Evolutionary conservation across 2,329 filamentous ascomycete species (phyloP).

Genomic region (Thermothelomyces thermophilus): DNA sequence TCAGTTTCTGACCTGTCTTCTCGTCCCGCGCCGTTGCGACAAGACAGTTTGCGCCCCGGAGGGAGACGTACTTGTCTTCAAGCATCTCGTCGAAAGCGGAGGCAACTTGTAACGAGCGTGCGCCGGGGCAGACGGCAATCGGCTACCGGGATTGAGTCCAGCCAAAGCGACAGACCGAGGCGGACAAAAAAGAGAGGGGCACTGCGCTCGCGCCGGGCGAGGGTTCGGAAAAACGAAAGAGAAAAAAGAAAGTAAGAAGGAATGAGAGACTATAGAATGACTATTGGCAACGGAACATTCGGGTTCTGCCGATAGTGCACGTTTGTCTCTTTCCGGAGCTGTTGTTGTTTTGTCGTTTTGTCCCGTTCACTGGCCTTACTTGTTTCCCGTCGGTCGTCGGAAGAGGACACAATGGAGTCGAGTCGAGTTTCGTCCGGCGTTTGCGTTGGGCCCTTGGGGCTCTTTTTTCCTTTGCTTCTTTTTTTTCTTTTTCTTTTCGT

Average conservation of each 20-base stretch:
- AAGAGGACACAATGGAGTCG: conserved; percentile 14
- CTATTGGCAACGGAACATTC: conserved; percentile 18
- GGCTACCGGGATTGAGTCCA: conserved; percentile 16
- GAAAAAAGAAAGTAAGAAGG: conserved; percentile 7
- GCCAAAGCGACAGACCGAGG: conserved; percentile 2
- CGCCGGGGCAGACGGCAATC: conserved; percentile 18
- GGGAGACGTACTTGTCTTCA: conserved; percentile 39
- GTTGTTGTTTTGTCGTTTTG: neutral
- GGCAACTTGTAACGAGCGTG: conserved; percentile 20
- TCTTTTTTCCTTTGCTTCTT: neutral
- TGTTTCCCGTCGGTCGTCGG: neutral
- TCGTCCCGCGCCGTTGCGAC: conserved; percentile 9
- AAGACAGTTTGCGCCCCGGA: neutral
- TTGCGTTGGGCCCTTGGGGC: neutral
- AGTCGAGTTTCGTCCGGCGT: neutral
- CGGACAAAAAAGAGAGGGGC: conserved; percentile 5
- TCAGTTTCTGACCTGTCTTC: neutral
- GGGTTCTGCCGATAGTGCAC: conserved; percentile 4
- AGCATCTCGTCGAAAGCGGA: conserved; percentile 32
- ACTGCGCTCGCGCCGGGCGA: conserved; percentile 24
- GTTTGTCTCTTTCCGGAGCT: neutral
- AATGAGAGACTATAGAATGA: conserved; percentile 12
- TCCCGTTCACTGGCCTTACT: neutral
- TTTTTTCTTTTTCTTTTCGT: conserved; percentile 1
- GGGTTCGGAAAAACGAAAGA: neutral